Conservation (phyloP, 768 basidiomycete genomes). For the Postia placenta region DNA sequence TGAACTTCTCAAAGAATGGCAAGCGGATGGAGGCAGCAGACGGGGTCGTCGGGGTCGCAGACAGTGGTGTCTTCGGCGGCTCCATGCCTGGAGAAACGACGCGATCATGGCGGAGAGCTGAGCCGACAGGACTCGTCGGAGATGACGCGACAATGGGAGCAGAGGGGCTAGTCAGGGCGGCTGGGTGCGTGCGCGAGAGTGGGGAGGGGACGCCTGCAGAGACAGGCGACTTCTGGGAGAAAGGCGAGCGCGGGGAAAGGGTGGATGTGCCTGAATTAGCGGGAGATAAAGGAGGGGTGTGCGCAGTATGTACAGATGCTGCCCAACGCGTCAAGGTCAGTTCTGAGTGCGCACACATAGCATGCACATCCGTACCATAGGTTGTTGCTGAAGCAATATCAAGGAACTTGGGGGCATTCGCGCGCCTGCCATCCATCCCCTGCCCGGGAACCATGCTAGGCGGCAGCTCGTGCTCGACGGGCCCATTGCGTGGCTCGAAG, state of each 20-base stretch:
- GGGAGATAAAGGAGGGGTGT: slow-evolving; percentile 23
- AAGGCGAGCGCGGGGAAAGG: slow-evolving; percentile 21
- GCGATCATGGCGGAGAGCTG: slow-evolving; percentile 12
- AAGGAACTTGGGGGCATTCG: slow-evolving; percentile 27
- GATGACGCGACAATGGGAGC: slow-evolving; percentile 9
- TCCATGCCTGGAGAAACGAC: slow-evolving; percentile 19
- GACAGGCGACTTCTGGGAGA: slow-evolving; percentile 19
- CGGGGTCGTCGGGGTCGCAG: slow-evolving; percentile 16
- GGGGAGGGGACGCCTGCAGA: slow-evolving; percentile 15
- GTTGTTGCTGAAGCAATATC: slow-evolving; percentile 21
- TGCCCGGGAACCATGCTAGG: slow-evolving; percentile 7
- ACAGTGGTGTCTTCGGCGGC: slow-evolving; percentile 16
- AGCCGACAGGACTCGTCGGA: slow-evolving; percentile 14
- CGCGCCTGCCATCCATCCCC: slow-evolving; percentile 25
- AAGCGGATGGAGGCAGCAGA: slow-evolving; percentile 23
- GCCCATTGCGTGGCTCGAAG: slow-evolving; percentile 5
- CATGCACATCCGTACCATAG: slow-evolving; percentile 20
- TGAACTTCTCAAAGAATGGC: slow-evolving; percentile 55
- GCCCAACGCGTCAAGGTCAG: neutral
- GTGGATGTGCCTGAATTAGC: slow-evolving; percentile 19
- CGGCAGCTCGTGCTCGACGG: slow-evolving; percentile 4
- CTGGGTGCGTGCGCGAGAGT: slow-evolving; percentile 6
- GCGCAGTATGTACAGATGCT: slow-evolving; percentile 17
- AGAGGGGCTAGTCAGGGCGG: slow-evolving; percentile 15
- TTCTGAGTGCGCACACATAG: neutral